phyloP scores from a whole-genome alignment of 257 asterid genomes.

The Mitragyna speciosa region DNA sequence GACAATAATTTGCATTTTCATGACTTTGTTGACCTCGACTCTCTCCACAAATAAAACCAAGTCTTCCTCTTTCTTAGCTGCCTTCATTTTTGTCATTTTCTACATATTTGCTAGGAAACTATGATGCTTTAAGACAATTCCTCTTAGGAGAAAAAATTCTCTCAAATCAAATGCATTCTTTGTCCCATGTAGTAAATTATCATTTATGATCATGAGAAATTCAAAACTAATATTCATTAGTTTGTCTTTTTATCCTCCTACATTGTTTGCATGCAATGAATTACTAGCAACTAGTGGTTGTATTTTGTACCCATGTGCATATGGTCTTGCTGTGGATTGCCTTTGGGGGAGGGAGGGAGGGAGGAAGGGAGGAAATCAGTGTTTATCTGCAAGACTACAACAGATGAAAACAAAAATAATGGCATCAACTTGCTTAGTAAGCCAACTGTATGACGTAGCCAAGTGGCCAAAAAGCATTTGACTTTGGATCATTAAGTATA shows the following conservation, averaged over 20 bases:
- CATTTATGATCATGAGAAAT: neutral
- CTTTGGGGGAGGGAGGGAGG: neutral
- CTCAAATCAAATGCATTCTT: neutral
- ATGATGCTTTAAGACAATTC: constrained; percentile 1
- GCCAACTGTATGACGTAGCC: constrained; percentile 25
- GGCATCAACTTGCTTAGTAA: constrained; percentile 11
- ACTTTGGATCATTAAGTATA: constrained; percentile 22
- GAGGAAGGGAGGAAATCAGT: neutral
- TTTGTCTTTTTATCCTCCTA: neutral
- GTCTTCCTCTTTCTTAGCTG: neutral
- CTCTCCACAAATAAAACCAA: constrained; percentile 14
- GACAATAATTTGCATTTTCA: constrained; percentile 14
- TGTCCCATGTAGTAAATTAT: neutral
- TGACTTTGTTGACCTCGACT: constrained; percentile 37
- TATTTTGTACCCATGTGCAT: constrained; percentile 4
- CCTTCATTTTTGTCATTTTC: constrained; percentile 11
- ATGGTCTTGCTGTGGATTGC: constrained; percentile 15
- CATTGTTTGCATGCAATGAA: neutral
- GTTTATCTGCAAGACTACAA: constrained; percentile 45
- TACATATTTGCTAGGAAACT: neutral
- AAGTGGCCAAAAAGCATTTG: constrained; percentile 44
- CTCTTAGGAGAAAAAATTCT: neutral
- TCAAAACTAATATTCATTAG: neutral
- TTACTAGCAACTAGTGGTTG: neutral
- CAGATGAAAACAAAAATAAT: constrained; percentile 30